A percentile compares a stretch with the other conserved stretches of the same genome.
phyloP scores from a whole-genome alignment of 345 rosid genomes.

The Garcia nutans region DNA sequence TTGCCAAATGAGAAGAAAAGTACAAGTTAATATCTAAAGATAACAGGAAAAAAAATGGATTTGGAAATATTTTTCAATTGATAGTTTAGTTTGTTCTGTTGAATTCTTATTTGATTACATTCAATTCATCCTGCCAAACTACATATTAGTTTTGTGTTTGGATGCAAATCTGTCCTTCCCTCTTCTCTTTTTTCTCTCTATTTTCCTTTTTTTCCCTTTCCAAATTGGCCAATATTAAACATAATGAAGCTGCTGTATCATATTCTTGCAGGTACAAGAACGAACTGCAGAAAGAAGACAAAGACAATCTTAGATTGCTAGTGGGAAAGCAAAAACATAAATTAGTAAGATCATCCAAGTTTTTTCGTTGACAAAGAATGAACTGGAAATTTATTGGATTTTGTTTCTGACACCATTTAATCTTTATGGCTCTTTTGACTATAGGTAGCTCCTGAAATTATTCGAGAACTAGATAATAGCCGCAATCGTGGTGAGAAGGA shows the following conservation, averaged over 20 bases:
- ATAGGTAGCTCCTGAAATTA: constrained; percentile 84
- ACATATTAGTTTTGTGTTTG: no score
- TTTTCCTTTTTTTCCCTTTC: not conserved
- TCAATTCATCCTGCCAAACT: no score
- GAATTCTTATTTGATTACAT: not conserved
- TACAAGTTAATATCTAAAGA: no score
- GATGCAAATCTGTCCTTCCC: not conserved
- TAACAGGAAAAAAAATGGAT: no score
- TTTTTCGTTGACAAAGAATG: not conserved
- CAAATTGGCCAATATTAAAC: not conserved
- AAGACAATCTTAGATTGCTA: constrained; percentile 61
- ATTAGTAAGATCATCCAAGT: constrained; percentile 47
- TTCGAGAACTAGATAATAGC: constrained; percentile 69
- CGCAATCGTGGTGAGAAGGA: constrained; percentile 89
- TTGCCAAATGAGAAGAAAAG: no score
- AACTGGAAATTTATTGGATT: not conserved
- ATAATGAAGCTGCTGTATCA: not conserved
- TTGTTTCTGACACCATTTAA: not conserved
- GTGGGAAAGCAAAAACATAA: constrained; percentile 69
- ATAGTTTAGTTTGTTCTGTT: no score
- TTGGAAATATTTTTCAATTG: no score
- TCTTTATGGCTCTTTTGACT: constrained; percentile 7
- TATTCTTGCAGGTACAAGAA: constrained; percentile 70
- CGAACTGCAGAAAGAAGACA: constrained; percentile 76
- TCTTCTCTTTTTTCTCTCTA: not conserved